These are phyloP conservation scores for Malus sieversii DNA, from an alignment of 306 rosid genomes.

Conservation along the genomic window DNA sequence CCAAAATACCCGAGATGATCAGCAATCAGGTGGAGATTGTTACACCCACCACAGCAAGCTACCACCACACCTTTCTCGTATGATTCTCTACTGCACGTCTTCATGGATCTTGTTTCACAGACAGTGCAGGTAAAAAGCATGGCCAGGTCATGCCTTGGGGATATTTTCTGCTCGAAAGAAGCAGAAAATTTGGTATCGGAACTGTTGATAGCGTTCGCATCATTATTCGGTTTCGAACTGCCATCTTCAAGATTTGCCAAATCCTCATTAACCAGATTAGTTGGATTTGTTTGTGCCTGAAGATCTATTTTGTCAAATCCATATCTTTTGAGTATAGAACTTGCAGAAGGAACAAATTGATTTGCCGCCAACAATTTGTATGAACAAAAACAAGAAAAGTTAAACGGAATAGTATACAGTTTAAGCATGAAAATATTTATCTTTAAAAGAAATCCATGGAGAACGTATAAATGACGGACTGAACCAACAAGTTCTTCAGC, in stretches of 20 bases:
- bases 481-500: not conserved
- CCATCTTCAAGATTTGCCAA: conserved; percentile 21
- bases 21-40: conserved; percentile 73
- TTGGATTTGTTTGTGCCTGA: conserved; percentile 29
- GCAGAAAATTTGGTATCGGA: conserved; percentile 34
- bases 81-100: conserved; percentile 65
- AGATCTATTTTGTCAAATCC: conserved; percentile 29
- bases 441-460: not conserved
- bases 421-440: not conserved
- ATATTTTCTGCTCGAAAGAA: conserved; percentile 46
- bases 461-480: not conserved
- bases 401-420: not conserved
- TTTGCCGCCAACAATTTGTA: conserved; percentile 34
- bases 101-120: conserved; percentile 82
- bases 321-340: conserved; percentile 25
- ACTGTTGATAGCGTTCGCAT: conserved; percentile 11
- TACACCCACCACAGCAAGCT: conserved; percentile 75
- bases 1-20: conserved; percentile 92
- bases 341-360: conserved; percentile 24
- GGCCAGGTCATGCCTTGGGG: conserved; percentile 90
- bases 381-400: not conserved
- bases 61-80: conserved; percentile 89
- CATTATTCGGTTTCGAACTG: conserved; percentile 8
- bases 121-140: conserved; percentile 89
- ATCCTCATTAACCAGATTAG: conserved; percentile 26